These are phyloP conservation scores for Stereocaulon alpinum DNA, from an alignment of 495 filamentous ascomycete species.

Conservation along the genomic window DNA sequence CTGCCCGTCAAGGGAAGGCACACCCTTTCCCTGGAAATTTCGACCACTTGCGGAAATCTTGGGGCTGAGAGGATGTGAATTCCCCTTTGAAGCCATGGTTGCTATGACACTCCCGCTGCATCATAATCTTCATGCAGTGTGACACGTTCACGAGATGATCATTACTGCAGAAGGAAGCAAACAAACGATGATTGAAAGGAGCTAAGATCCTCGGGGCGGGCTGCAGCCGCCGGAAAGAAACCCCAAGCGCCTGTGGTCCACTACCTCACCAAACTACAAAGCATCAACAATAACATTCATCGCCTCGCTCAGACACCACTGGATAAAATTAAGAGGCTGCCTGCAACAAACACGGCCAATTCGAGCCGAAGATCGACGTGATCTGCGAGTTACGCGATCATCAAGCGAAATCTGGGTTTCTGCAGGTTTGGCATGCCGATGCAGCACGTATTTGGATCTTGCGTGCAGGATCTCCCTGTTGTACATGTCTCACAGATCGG, in stretches of 20 bases:
- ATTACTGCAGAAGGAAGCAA: background rate
- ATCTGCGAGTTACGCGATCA: background rate
- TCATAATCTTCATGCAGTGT: background rate
- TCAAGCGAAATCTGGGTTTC: background rate
- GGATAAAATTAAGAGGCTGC: too few relatives aligned
- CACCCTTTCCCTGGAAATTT: constrained; percentile 2
- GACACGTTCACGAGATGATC: background rate
- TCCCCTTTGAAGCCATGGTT: background rate
- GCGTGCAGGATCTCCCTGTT: background rate
- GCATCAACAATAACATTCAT: background rate
- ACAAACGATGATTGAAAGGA: background rate
- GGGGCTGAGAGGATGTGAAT: background rate
- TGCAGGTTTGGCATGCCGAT: background rate
- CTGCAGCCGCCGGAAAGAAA: background rate
- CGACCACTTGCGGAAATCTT: background rate
- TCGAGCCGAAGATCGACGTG: background rate
- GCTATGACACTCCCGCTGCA: background rate
- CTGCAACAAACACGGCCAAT: too few relatives aligned
- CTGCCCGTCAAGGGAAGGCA: background rate
- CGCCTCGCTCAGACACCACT: too few relatives aligned
- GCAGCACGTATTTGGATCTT: background rate
- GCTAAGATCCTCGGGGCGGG: background rate
- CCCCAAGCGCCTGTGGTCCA: background rate
- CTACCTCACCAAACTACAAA: background rate
- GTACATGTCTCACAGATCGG: background rate